A percentile compares a stretch with the other conserved stretches of the same genome.
Conservation (phyloP, 2,329 filamentous ascomycete genomes). For the Thielaviopsis ethacetica region DNA sequence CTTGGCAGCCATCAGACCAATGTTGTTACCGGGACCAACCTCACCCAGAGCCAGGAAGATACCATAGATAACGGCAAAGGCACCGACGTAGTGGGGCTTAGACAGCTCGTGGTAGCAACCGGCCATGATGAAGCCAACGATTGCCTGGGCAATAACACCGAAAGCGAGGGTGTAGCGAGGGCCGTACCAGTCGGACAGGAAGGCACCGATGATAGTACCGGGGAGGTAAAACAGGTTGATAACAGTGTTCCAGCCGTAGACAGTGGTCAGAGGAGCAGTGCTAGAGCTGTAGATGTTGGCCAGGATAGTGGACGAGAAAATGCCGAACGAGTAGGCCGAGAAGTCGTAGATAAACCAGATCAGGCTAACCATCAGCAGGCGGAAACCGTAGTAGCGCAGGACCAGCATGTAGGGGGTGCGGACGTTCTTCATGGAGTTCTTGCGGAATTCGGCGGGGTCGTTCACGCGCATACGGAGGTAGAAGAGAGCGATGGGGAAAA, state of each 20-base stretch:
- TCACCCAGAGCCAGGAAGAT: conserved; percentile 24
- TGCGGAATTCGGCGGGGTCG: conserved; percentile 63
- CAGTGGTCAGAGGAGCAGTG: conserved; percentile 45
- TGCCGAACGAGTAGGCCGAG: conserved; percentile 67
- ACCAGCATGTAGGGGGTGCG: conserved; percentile 40
- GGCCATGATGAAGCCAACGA: conserved; percentile 81
- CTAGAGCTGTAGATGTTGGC: conserved; percentile 38
- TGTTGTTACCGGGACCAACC: conserved; percentile 79
- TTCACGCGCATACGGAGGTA: conserved; percentile 55
- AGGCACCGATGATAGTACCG: conserved; percentile 62
- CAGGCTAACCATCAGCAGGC: conserved; percentile 50
- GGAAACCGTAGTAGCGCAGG: conserved; percentile 53
- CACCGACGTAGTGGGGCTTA: conserved; percentile 27
- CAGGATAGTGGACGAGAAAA: conserved; percentile 68
- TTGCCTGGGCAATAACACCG: conserved; percentile 55
- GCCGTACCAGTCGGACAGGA: conserved; percentile 61
- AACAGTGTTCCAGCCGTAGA: conserved; percentile 78
- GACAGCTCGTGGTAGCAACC: conserved; percentile 59
- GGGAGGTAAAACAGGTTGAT: conserved; percentile 83
- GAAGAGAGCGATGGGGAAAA: conserved; percentile 54
- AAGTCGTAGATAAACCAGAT: conserved; percentile 88
- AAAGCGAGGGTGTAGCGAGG: conserved; percentile 57
- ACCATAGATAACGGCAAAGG: conserved; percentile 23
- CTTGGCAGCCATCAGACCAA: conserved; percentile 73
- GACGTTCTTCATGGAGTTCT: conserved; percentile 48